phyloP scores from a whole-genome alignment of 345 rosid species.

The Stellera chamaejasme region DNA sequence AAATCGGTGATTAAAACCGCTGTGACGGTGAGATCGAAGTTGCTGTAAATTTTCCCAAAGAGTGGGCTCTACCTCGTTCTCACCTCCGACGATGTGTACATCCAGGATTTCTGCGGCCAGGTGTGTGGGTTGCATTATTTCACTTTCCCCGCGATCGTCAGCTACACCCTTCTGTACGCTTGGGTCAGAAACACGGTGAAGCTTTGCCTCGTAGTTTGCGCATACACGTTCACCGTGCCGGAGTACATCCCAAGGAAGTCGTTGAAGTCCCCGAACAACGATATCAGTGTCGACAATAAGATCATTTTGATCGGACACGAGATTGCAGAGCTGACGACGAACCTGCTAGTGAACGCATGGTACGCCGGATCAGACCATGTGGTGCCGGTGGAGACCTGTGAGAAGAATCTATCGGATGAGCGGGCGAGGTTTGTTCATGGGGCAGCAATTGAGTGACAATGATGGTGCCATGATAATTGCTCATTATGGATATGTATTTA shows the following conservation, averaged over 20 bases:
- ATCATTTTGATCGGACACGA: slow-evolving; percentile 91
- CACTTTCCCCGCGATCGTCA: slow-evolving; percentile 91
- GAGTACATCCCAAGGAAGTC: slow-evolving; percentile 50
- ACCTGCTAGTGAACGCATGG: slow-evolving; percentile 96
- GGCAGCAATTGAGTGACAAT: slow-evolving; percentile 57
- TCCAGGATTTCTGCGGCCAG: slow-evolving; percentile 85
- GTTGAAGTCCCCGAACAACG: slow-evolving; percentile 73
- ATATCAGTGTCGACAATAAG: slow-evolving; percentile 89
- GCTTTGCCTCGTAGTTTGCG: slow-evolving; percentile 79
- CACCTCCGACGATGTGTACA: too few species aligned
- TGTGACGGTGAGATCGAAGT: slow-evolving; percentile 50
- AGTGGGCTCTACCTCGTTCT: slow-evolving; percentile 74
- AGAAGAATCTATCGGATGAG: slow-evolving; percentile 94
- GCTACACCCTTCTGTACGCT: slow-evolving; percentile 90
- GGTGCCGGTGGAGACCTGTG: slow-evolving; percentile 83
- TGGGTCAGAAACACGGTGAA: slow-evolving; percentile 96
- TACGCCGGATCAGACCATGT: slow-evolving; percentile 92
- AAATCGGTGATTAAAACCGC: too few species aligned
- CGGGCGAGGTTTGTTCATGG: slow-evolving; percentile 94
- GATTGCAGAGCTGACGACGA: slow-evolving; percentile 90
- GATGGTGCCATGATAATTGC: slow-evolving; percentile 82
- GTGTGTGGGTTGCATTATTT: slow-evolving; percentile 97
- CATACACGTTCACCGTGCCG: slow-evolving; percentile 87
- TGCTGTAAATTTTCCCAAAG: slow-evolving; percentile 60
- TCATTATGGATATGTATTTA: too few species aligned